These are phyloP conservation scores for Penstemon eatonii DNA, from an alignment of 257 asterid species.

Conservation along the genomic window DNA sequence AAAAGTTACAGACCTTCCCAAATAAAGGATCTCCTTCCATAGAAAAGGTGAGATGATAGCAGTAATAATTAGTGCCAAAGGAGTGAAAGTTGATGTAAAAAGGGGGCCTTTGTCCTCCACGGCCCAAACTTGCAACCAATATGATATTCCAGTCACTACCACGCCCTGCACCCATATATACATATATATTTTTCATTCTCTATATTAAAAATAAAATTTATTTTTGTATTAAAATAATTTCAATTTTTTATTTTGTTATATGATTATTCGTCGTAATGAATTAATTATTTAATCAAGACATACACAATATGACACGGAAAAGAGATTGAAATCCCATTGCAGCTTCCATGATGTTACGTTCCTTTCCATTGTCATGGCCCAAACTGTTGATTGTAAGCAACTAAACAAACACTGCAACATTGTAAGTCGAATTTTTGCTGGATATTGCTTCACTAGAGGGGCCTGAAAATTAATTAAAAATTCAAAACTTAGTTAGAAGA, in stretches of 20 bases:
- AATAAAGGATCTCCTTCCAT: constrained; percentile 50
- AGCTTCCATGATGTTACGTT: constrained; percentile 55
- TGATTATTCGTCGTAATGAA: no score
- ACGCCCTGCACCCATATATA: constrained; percentile 47
- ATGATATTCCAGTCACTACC: constrained; percentile 56
- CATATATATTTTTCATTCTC: no score
- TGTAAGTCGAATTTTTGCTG: constrained; percentile 53
- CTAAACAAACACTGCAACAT: constrained; percentile 63
- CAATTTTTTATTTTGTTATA: no score
- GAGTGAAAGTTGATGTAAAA: constrained; percentile 57
- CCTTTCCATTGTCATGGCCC: constrained; percentile 57
- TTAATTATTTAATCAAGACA: constrained; percentile 12
- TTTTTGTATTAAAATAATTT: no score
- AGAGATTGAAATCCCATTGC: constrained; percentile 59
- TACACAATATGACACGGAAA: constrained; percentile 70
- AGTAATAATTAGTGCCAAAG: constrained; percentile 54
- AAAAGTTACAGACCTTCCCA: constrained; percentile 48
- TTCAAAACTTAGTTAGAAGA: neutral
- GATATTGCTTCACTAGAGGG: constrained; percentile 50
- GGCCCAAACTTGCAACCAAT: constrained; percentile 58
- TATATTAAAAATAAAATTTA: no score
- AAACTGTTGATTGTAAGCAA: constrained; percentile 56
- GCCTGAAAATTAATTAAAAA: constrained; percentile 33
- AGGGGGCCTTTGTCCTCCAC: constrained; percentile 70
- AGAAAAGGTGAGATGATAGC: constrained; percentile 49